Evolutionary conservation across 768 basidiomycete species (phyloP), one percentile per base, ranked within the genome.

Genomic region (Boletus coccyginus): DNA sequence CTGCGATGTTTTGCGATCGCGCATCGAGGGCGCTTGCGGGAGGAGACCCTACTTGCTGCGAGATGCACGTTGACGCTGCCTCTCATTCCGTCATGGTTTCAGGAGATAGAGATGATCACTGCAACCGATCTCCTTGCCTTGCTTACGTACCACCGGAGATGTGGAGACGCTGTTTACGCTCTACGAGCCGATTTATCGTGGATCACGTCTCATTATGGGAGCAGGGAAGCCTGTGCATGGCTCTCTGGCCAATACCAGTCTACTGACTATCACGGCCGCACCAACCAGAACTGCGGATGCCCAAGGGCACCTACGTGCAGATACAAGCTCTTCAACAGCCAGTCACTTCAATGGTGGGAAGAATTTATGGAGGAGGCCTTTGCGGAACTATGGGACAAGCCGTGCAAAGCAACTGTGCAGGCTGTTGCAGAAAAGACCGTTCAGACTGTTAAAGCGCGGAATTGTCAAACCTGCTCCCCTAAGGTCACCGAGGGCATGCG

Each of bases 1-100:
- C 17, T 75, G 11, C 65, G 68, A 1, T 65, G 67, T 19, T 75
- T 70, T 52, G 72, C 69, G 1, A 64, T 75, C 7, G 71, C 27
- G 27, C 27, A 27, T 27, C 27, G 27, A 27, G 27, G 27, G 27
- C 27, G 27, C 27, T 27, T 27, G 27, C 27, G 27, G 27, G 27
- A 27, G 27, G 27, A 27, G 27, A 27, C 27, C 27, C 27, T 27
- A 6, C 27, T 27, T 27, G 27, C 27, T 27, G 27, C 27, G 27
- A 27, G 6, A 27, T 27, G 6, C 27, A 27, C 27, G 6, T 27
- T 27, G 27, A 27, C 27, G 27, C 27, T 2, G 2, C 27, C 27
- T 27, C 27, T 27, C 72, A 60, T 64, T 5, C 63, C 68, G 0
- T 24, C 32, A 3, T 61, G 63, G 50, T 64, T 66, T 10, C 42